Evolutionary conservation across 495 filamentous ascomycete genomes (phyloP).

Genomic region (Penicillium parvum): DNA sequence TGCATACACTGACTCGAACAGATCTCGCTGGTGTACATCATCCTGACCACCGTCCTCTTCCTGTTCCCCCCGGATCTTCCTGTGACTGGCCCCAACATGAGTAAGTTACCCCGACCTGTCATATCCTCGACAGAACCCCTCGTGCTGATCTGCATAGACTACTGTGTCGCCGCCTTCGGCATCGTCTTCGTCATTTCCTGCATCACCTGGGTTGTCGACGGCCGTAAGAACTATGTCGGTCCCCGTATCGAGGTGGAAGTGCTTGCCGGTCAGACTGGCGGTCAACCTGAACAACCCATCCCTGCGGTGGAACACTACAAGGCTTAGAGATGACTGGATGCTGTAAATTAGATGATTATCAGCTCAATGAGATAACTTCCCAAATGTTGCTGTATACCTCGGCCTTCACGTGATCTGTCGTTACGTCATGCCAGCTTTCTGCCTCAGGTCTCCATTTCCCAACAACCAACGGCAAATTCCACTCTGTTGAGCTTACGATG

Average conservation of each 20-base stretch:
- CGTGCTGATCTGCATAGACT: constrained; percentile 42
- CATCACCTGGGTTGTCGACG: constrained; percentile 69
- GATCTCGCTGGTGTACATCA: constrained; percentile 62
- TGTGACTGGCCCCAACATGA: constrained; percentile 68
- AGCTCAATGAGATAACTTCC: constrained; percentile 2
- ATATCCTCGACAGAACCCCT: background rate
- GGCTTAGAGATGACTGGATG: constrained; percentile 2
- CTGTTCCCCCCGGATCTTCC: constrained; percentile 68
- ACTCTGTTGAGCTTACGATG: constrained; percentile 8
- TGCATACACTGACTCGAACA: constrained; percentile 6
- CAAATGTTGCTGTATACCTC: constrained; percentile 4
- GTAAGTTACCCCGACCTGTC: constrained; percentile 30
- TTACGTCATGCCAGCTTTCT: constrained; percentile 16
- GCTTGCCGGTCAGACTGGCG: constrained; percentile 23
- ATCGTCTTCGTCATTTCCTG: constrained; percentile 62
- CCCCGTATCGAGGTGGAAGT: constrained; percentile 51
- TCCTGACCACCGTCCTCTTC: constrained; percentile 69
- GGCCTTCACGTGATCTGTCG: constrained; percentile 5
- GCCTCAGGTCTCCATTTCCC: constrained; percentile 18
- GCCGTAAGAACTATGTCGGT: constrained; percentile 65
- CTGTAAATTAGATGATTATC: background rate
- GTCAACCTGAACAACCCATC: constrained; percentile 14
- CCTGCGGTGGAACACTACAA: constrained; percentile 19
- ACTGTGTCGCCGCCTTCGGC: constrained; percentile 65
- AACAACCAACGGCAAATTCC: constrained; percentile 18